A percentile compares a stretch with the other conserved stretches of the same genome.
Conservation (phyloP, 1,139 yeast species). For the Scheffersomyces stambukii region DNA sequence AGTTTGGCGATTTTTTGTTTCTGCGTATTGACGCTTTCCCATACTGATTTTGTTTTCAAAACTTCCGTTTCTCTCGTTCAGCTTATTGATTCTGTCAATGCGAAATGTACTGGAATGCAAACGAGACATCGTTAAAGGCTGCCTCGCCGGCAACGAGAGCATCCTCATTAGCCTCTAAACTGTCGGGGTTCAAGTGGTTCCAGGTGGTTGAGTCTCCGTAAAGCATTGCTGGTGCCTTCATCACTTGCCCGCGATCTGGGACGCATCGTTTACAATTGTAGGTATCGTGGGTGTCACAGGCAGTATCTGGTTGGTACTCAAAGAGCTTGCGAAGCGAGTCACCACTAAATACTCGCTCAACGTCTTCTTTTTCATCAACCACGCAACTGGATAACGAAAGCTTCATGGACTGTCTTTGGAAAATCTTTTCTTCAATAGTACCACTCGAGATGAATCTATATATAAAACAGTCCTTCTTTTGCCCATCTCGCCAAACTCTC, state of each 20-base stretch:
- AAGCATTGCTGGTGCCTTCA: slow-evolving; percentile 79
- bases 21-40: too few relatives aligned
- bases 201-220: slow-evolving; percentile 98
- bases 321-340: slow-evolving; percentile 77
- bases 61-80: too few relatives aligned
- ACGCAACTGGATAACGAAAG: slow-evolving; percentile 91
- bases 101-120: slow-evolving; percentile 90
- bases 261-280: slow-evolving; percentile 82
- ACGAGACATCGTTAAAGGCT: slow-evolving; percentile 66
- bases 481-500: slow-evolving; percentile 99
- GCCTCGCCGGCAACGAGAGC: slow-evolving; percentile 70
- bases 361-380: slow-evolving; percentile 94
- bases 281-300: slow-evolving; percentile 91
- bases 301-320: slow-evolving; percentile 61
- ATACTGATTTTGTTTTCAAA: too few relatives aligned
- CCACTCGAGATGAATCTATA: slow-evolving; percentile 93
- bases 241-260: slow-evolving; percentile 50
- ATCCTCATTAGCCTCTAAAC: slow-evolving; percentile 67
- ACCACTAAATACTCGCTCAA: slow-evolving; percentile 83
- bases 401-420: slow-evolving; percentile 96
- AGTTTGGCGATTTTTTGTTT: too few relatives aligned
- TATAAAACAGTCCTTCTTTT: slow-evolving; percentile 92
- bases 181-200: slow-evolving; percentile 78
- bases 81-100: too few relatives aligned
- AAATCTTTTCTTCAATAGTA: slow-evolving; percentile 92